phyloP scores from a whole-genome alignment of 2,329 filamentous ascomycete species.

The Verticillium dahliae region DNA sequence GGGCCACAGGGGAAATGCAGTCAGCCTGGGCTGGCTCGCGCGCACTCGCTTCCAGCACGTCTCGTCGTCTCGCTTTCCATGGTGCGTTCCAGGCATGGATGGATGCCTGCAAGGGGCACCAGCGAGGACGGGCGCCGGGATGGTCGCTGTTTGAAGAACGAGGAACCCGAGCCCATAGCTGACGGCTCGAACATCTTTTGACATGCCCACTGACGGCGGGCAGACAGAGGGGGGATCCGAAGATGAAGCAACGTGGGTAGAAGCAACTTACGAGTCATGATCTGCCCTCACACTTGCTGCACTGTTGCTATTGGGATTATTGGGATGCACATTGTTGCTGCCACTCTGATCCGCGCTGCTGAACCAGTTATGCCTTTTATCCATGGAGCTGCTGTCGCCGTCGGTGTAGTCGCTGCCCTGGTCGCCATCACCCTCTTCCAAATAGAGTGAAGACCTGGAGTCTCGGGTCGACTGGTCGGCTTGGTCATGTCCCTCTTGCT shows the following conservation, averaged over 20 bases:
- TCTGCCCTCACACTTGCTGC: slow-evolving; percentile 27
- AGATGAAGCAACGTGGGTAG: not conserved
- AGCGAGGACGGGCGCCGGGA: not conserved
- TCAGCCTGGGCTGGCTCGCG: not conserved
- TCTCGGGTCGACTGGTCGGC: not conserved
- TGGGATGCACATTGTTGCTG: not conserved
- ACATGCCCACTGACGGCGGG: not conserved
- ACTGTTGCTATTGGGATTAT: slow-evolving; percentile 23
- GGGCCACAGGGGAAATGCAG: not conserved
- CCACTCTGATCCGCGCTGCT: not conserved
- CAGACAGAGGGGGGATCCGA: not conserved
- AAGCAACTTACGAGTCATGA: slow-evolving; percentile 1
- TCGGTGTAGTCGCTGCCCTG: slow-evolving; percentile 1
- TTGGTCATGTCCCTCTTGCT: slow-evolving; percentile 28
- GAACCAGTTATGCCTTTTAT: slow-evolving; percentile 17
- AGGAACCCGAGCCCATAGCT: not conserved
- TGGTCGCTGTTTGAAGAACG: not conserved
- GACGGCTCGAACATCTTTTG: not conserved
- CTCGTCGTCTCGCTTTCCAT: not conserved
- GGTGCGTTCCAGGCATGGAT: not conserved
- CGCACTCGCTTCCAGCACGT: not conserved
- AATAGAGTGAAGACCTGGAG: not conserved
- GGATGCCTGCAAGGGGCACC: not conserved
- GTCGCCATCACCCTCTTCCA: not conserved
- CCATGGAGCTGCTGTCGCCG: slow-evolving; percentile 12